Conservation (phyloP, 371 early-diverging fungal species). For the Blastocladiella emersonii region DNA sequence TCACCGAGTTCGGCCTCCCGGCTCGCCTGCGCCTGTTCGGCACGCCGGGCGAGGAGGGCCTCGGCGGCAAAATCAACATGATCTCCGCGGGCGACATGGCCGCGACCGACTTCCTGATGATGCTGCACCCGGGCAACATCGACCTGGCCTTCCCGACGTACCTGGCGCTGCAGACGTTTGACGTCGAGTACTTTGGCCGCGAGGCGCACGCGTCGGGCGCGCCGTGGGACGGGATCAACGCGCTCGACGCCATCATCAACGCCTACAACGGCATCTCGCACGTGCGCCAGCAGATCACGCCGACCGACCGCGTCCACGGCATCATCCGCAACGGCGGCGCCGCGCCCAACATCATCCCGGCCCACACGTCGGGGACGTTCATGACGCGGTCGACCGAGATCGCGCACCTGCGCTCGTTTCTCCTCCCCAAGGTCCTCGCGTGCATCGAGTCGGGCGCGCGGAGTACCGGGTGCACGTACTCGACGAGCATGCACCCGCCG, state of each 20-base stretch:
- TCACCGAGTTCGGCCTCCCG: constrained; percentile 17
- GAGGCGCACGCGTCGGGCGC: constrained; percentile 45
- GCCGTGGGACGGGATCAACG: constrained; percentile 62
- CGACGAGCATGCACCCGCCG: constrained; percentile 32
- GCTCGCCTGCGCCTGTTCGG: constrained; percentile 56
- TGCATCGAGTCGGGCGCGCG: constrained; percentile 49
- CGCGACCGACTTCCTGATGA: constrained; percentile 25
- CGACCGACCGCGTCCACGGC: constrained; percentile 49
- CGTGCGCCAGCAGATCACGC: constrained; percentile 52
- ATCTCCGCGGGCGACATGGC: constrained; percentile 33
- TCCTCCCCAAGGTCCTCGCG: constrained; percentile 30
- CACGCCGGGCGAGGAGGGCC: constrained; percentile 54
- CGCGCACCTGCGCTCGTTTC: constrained; percentile 22
- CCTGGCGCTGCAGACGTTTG: constrained; percentile 21
- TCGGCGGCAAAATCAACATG: constrained; percentile 55
- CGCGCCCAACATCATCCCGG: constrained; percentile 48
- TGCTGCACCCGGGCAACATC: constrained; percentile 56
- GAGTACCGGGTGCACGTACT: constrained; percentile 48
- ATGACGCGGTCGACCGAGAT: constrained; percentile 36
- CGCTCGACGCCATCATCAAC: constrained; percentile 49
- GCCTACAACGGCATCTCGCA: constrained; percentile 42
- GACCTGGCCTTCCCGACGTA: constrained; percentile 10
- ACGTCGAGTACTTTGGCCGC: constrained; percentile 44
- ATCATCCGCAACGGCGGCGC: constrained; percentile 54
- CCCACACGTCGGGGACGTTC: constrained; percentile 34